Percentiles rank a stretch among this genome's conserved stretches.
Evolutionary conservation across 78 protist species (phyloP).

Genomic region (Dictyostelium firmibasis): DNA sequence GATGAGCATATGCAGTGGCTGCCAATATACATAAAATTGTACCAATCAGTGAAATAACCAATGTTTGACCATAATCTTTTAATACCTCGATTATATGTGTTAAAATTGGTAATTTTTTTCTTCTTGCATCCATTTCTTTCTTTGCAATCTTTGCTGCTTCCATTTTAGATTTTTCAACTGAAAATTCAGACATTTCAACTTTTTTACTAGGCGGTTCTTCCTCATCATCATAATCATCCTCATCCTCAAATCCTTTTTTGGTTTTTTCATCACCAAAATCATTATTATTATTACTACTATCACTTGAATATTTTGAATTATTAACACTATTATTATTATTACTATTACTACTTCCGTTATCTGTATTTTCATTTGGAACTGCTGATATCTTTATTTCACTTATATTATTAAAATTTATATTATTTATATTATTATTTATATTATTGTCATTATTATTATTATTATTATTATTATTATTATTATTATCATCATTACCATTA

Average conservation of each 20-base stretch:
- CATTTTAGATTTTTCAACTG: not conserved
- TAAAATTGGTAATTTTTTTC: not conserved
- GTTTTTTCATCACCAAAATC: not conserved
- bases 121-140: slow-evolving; percentile 23
- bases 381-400: not conserved
- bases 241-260: not conserved
- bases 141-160: not conserved
- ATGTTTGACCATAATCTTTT: slow-evolving; percentile 4
- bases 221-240: not conserved
- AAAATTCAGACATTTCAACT: not conserved
- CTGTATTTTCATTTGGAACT: not conserved
- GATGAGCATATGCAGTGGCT: slow-evolving; percentile 3
- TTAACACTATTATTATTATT: not conserved
- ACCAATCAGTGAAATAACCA: slow-evolving; percentile 6
- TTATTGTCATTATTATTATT: not conserved
- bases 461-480: not conserved
- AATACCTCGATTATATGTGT: slow-evolving; percentile 5
- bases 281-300: not conserved
- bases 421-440: not conserved
- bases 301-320: not conserved
- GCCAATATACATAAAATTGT: slow-evolving; percentile 10
- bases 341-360: not conserved
- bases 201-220: not conserved
- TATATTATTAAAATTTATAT: not conserved
- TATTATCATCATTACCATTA: not conserved